phyloP scores from a whole-genome alignment of 352 stramenopile genomes.

The Detonula confervacea region DNA sequence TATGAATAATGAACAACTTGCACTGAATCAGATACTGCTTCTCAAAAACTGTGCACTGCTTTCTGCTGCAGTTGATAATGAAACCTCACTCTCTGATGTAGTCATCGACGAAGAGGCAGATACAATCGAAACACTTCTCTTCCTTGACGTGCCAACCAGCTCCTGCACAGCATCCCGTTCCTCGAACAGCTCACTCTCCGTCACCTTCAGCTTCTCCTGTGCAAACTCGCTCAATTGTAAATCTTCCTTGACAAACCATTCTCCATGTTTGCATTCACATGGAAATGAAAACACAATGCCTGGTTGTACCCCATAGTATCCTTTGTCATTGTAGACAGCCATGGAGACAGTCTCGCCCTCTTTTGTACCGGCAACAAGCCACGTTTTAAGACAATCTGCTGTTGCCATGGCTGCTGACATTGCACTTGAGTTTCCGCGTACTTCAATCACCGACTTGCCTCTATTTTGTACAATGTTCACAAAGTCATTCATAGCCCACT shows the following conservation, averaged over 20 bases:
- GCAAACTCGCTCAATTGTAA: conserved; percentile 83
- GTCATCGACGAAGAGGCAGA: too few species aligned
- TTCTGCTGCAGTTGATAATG: too few species aligned
- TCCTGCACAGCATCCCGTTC: conserved; percentile 58
- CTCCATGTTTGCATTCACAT: conserved; percentile 85
- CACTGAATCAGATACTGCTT: too few species aligned
- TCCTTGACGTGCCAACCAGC: conserved; percentile 12
- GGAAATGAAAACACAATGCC: conserved; percentile 93
- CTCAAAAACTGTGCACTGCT: too few species aligned
- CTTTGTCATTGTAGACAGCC: conserved; percentile 89
- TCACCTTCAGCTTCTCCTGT: conserved; percentile 86
- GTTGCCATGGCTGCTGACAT: conserved; percentile 89
- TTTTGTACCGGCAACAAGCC: conserved; percentile 82
- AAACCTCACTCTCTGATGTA: too few species aligned
- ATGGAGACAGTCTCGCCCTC: conserved; percentile 89
- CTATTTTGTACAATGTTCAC: conserved; percentile 90
- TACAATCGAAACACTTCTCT: conserved; percentile 11
- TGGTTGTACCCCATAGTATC: conserved; percentile 87
- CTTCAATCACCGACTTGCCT: conserved; percentile 90
- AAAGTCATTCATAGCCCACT: conserved; percentile 54
- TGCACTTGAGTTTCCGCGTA: conserved; percentile 89
- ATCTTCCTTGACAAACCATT: conserved; percentile 72
- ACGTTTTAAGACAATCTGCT: conserved; percentile 88
- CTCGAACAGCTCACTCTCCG: conserved; percentile 87
- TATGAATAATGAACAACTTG: too few species aligned